Base-by-base conservation (phyloP, 768 basidiomycete genomes). In the Cyathus striatus region DNA sequence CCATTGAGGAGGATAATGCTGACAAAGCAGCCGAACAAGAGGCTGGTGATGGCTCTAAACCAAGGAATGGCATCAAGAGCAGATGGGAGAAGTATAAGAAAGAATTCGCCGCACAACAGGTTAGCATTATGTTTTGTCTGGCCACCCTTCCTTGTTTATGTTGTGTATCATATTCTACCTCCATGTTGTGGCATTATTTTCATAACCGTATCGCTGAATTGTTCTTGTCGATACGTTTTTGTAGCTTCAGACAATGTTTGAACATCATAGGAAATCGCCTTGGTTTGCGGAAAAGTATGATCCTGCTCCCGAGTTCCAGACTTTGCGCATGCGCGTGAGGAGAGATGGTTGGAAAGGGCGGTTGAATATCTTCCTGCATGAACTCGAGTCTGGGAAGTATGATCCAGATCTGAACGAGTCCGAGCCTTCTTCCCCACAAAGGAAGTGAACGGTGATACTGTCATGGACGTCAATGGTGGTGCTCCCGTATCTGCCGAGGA, bases 271-370 rank as follows among this genome's bases (percentile, higher is more conserved):
- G 66, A 85, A 86, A 58, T 90, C 90, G n/a, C 86, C 91, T 12
- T 97, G 94, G 94, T 97, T 96, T 71, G 79, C 82, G 43, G 94
- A 97, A 73, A 90, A 90, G 63, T 97, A 97, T 69, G 90, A 92
- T 48, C 86, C 86, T 44, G 64, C 80, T 32, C 70, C 78, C 40
- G 85, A 90, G 53, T 79, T 76, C 57, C 74, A 78, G 43, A 72
- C 74, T 42, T 68, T 93, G 60, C 85, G 94, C 54, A 72, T 72
- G 49, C 76, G 91, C 52, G 79, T 92, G 49, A 79, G 87, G 59
- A 86, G 81, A 64, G 81, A 87, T 50, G 94, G 91, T 21, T 89
- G 92, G 85, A 81, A 75, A 60, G 82, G 83, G 36, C 76, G 83
- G 47, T 62, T 86, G 43, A 73, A 81, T 53, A 63, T 72, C 25